Percentiles rank a stretch among this genome's conserved stretches.
phyloP scores from a whole-genome alignment of 352 stramenopile genomes.

The Hyaloperonospora brassicae region DNA sequence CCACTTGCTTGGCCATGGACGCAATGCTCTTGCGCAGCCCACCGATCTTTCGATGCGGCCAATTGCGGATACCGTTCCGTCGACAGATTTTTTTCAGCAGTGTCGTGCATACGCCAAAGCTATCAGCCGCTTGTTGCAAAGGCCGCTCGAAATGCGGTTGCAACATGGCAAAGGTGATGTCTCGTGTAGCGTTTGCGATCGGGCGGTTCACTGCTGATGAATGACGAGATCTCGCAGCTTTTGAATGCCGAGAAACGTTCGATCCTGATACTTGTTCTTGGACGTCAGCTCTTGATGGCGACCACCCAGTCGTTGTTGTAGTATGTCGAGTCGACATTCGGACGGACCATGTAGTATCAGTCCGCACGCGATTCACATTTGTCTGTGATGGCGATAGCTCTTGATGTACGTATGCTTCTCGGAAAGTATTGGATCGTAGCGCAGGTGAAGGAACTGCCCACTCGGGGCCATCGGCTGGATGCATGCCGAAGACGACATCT shows the following conservation, averaged over 20 bases:
- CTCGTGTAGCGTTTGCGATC: slow-evolving; percentile 38
- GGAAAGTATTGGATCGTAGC: neutral
- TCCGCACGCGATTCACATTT: slow-evolving; percentile 1
- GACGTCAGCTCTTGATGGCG: slow-evolving; percentile 13
- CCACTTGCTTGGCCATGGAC: slow-evolving; percentile 52
- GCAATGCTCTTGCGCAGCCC: slow-evolving; percentile 48
- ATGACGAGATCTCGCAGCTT: slow-evolving; percentile 1
- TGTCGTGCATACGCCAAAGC: slow-evolving; percentile 58
- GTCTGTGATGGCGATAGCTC: neutral
- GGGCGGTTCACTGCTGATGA: slow-evolving; percentile 13
- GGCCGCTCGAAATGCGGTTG: slow-evolving; percentile 51
- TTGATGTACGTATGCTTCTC: neutral
- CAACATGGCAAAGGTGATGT: slow-evolving; percentile 51
- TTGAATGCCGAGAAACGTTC: slow-evolving; percentile 2
- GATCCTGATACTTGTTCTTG: slow-evolving; percentile 1
- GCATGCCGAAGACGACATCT: slow-evolving; percentile 8
- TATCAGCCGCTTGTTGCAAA: slow-evolving; percentile 39
- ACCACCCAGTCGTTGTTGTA: slow-evolving; percentile 25
- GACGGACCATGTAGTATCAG: neutral
- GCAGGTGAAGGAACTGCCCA: slow-evolving; percentile 10
- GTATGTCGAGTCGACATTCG: slow-evolving; percentile 22
- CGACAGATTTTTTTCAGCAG: slow-evolving; percentile 65
- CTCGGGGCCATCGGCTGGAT: slow-evolving; percentile 5
- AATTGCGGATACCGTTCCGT: slow-evolving; percentile 51
- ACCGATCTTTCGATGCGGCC: slow-evolving; percentile 53